Conservation (phyloP, 2,329 filamentous ascomycete species). For the Penicillium sp. region DNA sequence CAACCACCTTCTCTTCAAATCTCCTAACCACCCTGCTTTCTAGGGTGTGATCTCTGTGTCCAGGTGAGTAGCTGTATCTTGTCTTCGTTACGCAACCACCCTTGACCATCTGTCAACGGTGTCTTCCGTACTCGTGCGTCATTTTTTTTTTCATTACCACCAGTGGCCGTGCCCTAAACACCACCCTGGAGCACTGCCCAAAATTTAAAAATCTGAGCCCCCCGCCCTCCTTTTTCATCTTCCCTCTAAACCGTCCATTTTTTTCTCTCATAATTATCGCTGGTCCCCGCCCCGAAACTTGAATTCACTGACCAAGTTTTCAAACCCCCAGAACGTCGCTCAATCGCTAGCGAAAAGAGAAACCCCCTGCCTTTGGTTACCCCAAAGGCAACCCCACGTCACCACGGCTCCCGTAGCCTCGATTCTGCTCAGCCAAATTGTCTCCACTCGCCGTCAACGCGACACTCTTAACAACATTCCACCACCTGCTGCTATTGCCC, state of each 20-base stretch:
- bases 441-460: conserved; percentile 47
- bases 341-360: conserved; percentile 10
- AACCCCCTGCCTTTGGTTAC: conserved; percentile 42
- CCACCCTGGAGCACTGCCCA: conserved; percentile 15
- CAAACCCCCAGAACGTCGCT: conserved; percentile 4
- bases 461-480: conserved; percentile 54
- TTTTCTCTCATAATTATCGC: conserved; percentile 24
- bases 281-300: background rate
- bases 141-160: conserved; percentile 25
- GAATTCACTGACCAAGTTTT: conserved; percentile 8
- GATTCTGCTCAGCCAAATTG: conserved; percentile 45
- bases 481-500: conserved; percentile 41
- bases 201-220: conserved; percentile 25
- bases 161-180: conserved; percentile 28
- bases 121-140: conserved; percentile 16
- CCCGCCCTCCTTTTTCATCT: conserved; percentile 7
- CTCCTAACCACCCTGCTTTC: conserved; percentile 8
- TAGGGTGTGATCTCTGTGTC: conserved; percentile 10
- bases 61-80: conserved; percentile 12
- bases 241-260: conserved; percentile 20
- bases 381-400: conserved; percentile 44
- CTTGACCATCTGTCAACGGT: background rate
- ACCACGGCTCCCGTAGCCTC: conserved; percentile 47
- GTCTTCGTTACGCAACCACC: background rate
- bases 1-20: conserved; percentile 6